Evolutionary conservation across 73 alveolate genomes (phyloP).

Genomic region (Stentor coeruleus): DNA sequence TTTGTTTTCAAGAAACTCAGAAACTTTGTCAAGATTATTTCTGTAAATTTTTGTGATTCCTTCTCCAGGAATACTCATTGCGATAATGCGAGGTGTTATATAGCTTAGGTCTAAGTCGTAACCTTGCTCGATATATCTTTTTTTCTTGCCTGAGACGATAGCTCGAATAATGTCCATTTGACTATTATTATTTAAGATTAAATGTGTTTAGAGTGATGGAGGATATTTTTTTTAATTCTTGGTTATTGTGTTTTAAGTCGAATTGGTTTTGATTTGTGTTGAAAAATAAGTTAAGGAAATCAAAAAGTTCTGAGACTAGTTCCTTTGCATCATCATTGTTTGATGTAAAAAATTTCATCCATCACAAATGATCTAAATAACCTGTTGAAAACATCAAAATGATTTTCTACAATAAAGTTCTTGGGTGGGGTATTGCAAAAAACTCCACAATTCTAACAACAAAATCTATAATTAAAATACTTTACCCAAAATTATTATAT

Average conservation of each 20-base stretch:
- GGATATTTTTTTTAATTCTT: neutral
- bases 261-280: too few relatives aligned
- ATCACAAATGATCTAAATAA: too few relatives aligned
- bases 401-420: neutral
- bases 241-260: neutral
- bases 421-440: neutral
- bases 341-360: too few relatives aligned
- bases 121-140: constrained; percentile 72
- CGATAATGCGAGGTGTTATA: constrained; percentile 84
- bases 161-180: constrained; percentile 59
- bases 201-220: neutral
- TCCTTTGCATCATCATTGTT: neutral
- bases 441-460: neutral
- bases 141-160: constrained; percentile 79
- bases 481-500: neutral
- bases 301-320: neutral
- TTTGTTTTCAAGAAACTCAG: constrained; percentile 39
- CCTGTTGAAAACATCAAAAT: too few relatives aligned
- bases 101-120: constrained; percentile 88
- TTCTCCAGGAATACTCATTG: constrained; percentile 89
- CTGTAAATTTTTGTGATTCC: constrained; percentile 54
- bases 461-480: neutral
- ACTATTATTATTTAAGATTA: neutral
- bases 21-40: constrained; percentile 36
- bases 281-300: too few relatives aligned